These are phyloP conservation scores for Debaryomyces singareniensis DNA, from an alignment of 1,139 yeast genomes.

Conservation along the genomic window DNA sequence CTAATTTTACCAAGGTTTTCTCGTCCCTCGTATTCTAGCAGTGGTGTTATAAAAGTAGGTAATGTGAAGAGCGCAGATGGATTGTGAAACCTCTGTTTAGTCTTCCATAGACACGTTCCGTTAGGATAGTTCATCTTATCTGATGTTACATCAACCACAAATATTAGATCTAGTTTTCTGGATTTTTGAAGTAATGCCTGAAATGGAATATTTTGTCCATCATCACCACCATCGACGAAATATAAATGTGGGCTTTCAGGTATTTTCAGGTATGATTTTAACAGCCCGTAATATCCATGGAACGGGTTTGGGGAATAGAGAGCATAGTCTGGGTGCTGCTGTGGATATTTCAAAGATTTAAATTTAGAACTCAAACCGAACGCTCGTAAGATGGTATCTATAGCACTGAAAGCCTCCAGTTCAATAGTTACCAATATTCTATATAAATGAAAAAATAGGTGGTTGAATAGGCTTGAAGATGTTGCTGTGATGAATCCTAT, in stretches of 20 bases:
- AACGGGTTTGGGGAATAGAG: slow-evolving; percentile 75
- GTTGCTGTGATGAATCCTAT: slow-evolving; percentile 71
- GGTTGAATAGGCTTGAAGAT: slow-evolving; percentile 66
- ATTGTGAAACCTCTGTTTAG: slow-evolving; percentile 19
- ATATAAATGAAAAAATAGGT: slow-evolving; percentile 43
- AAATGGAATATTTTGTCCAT: slow-evolving; percentile 39
- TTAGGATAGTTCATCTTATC: slow-evolving; percentile 34
- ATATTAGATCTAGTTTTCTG: slow-evolving; percentile 26
- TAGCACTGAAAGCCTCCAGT: slow-evolving; percentile 32
- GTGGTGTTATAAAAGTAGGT: slow-evolving; percentile 12
- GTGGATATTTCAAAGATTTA: slow-evolving; percentile 16
- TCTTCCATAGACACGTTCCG: slow-evolving; percentile 22
- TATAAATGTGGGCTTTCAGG: slow-evolving; percentile 18
- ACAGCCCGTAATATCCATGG: slow-evolving; percentile 19
- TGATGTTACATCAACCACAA: slow-evolving; percentile 35
- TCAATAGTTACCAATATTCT: slow-evolving; percentile 31
- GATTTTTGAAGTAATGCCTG: slow-evolving; percentile 26
- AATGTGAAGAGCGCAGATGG: slow-evolving; percentile 7
- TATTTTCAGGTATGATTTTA: slow-evolving; percentile 7
- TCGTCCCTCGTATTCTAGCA: background rate
- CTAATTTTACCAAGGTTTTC: background rate
- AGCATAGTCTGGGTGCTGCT: slow-evolving; percentile 58
- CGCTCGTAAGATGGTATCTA: slow-evolving; percentile 36
- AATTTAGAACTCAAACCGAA: slow-evolving; percentile 38
- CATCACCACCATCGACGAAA: slow-evolving; percentile 41